These are phyloP conservation scores for Polymyxa betae DNA, from an alignment of 208 protist genomes.

Conservation along the genomic window DNA sequence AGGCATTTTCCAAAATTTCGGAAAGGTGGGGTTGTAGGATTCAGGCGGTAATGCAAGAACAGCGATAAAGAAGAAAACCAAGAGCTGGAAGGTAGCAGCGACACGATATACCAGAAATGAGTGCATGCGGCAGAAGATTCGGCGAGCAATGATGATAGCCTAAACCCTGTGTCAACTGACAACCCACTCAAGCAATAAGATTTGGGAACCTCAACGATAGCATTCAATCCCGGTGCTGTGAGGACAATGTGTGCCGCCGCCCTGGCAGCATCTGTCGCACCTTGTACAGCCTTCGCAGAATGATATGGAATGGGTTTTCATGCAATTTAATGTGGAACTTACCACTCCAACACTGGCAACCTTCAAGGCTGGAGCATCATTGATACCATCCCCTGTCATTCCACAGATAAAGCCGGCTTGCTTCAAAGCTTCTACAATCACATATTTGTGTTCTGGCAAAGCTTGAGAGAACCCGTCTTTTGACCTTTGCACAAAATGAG, in stretches of 20 bases:
- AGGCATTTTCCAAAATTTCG: conserved; percentile 30
- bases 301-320: neutral
- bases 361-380: conserved; percentile 91
- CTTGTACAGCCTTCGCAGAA: conserved; percentile 79
- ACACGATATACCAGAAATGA: conserved; percentile 51
- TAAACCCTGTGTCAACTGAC: neutral
- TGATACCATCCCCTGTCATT: conserved; percentile 96
- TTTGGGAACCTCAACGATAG: conserved; percentile 81
- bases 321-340: conserved; percentile 62
- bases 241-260: conserved; percentile 89
- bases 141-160: conserved; percentile 84
- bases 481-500: neutral
- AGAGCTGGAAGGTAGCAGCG: conserved; percentile 35
- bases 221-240: conserved; percentile 83
- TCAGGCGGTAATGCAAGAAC: neutral
- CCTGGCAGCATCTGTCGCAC: conserved; percentile 85
- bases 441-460: conserved; percentile 65
- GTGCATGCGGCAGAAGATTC: conserved; percentile 91
- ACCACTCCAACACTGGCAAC: conserved; percentile 81
- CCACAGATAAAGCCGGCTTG: conserved; percentile 71
- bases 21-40: neutral
- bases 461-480: conserved; percentile 62
- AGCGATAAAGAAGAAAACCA: conserved; percentile 33
- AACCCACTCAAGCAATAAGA: neutral
- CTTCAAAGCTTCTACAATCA: conserved; percentile 61